A percentile compares a stretch with the other conserved stretches of the same genome.
phyloP scores from a whole-genome alignment of 2,329 filamentous ascomycete species.

The Hypoxylon sp. region DNA sequence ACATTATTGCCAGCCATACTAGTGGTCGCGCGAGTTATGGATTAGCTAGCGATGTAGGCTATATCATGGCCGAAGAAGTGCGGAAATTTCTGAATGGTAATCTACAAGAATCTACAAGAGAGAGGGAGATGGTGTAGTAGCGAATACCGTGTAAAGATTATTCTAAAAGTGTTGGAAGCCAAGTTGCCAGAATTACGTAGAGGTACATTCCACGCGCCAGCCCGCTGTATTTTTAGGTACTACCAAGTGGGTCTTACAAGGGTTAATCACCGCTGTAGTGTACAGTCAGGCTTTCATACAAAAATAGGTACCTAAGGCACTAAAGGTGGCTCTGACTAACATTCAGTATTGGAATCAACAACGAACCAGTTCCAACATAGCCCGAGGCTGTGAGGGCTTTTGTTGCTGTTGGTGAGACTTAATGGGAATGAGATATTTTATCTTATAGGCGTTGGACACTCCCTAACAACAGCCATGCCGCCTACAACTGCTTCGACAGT shows the following conservation, averaged over 20 bases:
- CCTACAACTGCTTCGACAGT: background rate
- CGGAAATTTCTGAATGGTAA: background rate
- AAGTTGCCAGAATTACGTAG: slow-evolving; percentile 21
- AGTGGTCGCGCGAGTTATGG: slow-evolving; percentile 24
- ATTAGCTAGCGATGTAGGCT: slow-evolving; percentile 13
- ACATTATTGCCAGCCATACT: slow-evolving; percentile 63
- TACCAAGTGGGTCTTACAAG: background rate
- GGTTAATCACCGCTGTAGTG: background rate
- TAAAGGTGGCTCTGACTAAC: too few species aligned
- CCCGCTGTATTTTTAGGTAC: background rate
- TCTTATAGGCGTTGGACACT: background rate
- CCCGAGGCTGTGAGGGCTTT: background rate
- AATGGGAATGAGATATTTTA: slow-evolving; percentile 5
- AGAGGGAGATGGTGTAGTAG: slow-evolving; percentile 2
- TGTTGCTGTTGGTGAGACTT: background rate
- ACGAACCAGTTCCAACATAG: background rate
- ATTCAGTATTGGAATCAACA: too few species aligned
- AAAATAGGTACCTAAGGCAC: too few species aligned
- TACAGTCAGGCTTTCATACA: too few species aligned
- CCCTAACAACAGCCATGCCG: background rate
- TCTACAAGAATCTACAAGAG: background rate
- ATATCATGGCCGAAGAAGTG: slow-evolving; percentile 40
- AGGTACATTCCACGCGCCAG: background rate
- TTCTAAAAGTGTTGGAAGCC: slow-evolving; percentile 10
- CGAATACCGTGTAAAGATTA: slow-evolving; percentile 13